Evolutionary conservation across 345 rosid species (phyloP).

Genomic region (Eucalyptus curtisii): DNA sequence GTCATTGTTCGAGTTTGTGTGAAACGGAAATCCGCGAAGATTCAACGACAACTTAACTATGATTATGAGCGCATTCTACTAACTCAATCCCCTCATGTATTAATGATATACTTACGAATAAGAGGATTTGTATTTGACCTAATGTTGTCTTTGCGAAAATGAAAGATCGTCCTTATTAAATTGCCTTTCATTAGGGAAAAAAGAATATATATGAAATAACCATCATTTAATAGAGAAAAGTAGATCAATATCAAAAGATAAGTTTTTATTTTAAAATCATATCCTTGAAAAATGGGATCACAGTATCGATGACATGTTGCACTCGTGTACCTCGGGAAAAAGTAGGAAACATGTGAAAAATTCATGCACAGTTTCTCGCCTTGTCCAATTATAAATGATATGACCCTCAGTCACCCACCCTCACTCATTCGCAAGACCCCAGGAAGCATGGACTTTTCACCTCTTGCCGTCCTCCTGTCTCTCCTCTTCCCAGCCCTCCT

Average conservation of each 20-base stretch:
- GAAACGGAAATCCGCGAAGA: fast-evolving
- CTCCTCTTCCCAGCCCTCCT: background rate
- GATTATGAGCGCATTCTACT: no score
- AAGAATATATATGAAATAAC: no score
- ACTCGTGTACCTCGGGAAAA: background rate
- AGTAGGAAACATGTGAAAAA: background rate
- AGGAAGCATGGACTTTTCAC: background rate
- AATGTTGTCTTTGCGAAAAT: no score
- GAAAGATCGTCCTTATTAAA: no score
- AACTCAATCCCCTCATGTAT: fast-evolving
- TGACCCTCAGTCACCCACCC: background rate
- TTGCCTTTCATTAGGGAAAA: fast-evolving
- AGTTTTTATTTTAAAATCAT: no score
- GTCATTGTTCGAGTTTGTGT: fast-evolving
- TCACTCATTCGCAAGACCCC: background rate
- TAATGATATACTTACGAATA: no score
- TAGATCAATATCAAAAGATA: no score
- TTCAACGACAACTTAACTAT: fast-evolving
- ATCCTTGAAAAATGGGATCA: no score
- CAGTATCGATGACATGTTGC: background rate
- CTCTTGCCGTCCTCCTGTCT: background rate
- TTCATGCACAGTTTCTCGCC: background rate
- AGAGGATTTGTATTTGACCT: no score
- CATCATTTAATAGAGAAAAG: no score
- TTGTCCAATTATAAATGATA: background rate